Conservation (phyloP, 208 protist genomes). For the Phytomonas francai region DNA sequence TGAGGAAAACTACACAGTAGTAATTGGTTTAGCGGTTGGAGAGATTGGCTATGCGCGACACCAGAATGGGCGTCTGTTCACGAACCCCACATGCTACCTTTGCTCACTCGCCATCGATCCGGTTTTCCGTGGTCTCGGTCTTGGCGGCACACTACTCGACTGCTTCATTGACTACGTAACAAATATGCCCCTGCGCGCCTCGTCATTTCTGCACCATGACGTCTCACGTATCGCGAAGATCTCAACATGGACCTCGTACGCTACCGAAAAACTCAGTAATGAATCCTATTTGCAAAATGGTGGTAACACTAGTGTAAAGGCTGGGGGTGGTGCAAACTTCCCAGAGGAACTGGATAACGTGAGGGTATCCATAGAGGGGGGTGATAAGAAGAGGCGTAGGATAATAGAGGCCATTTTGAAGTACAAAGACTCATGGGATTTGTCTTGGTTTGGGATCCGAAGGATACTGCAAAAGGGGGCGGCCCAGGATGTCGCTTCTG, state of each 20-base stretch:
- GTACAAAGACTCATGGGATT: neutral
- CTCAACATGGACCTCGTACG: neutral
- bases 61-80: conserved; percentile 27
- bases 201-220: conserved; percentile 49
- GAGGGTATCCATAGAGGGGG: neutral
- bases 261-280: neutral
- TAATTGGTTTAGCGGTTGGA: conserved; percentile 58
- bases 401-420: neutral
- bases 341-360: neutral
- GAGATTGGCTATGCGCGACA: conserved; percentile 38
- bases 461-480: neutral
- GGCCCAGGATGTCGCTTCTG: neutral
- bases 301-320: neutral
- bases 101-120: conserved; percentile 54
- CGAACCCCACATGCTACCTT: conserved; percentile 67
- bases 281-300: neutral
- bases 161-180: conserved; percentile 49
- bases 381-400: neutral
- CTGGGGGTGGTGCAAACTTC: neutral
- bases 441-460: neutral
- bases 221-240: conserved; percentile 3
- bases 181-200: conserved; percentile 36
- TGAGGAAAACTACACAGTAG: conserved; percentile 19
- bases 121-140: conserved; percentile 38
- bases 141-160: conserved; percentile 47